Percentiles rank a stretch among this genome's conserved stretches.
These are phyloP conservation scores for Endotrypanum monterogeii DNA, from an alignment of 208 protist genomes.

Conservation along the genomic window DNA sequence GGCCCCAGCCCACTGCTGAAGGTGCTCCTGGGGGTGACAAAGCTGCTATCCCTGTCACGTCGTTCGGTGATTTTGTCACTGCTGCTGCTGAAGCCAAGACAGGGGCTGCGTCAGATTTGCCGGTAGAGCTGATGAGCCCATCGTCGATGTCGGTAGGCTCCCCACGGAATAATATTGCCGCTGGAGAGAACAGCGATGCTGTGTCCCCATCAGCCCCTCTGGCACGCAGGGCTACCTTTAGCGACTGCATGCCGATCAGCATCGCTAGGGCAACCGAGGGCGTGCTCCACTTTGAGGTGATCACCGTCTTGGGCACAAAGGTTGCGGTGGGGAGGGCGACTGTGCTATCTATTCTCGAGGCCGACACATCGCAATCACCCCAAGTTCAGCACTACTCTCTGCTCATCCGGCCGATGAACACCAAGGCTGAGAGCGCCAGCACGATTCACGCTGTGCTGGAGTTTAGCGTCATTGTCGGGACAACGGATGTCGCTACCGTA, in stretches of 20 bases:
- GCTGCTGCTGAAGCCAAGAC: neutral
- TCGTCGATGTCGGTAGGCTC: neutral
- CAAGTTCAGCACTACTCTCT: constrained; percentile 40
- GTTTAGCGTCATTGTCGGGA: constrained; percentile 34
- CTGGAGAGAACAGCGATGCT: neutral
- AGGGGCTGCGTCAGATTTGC: neutral
- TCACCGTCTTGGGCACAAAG: constrained; percentile 23
- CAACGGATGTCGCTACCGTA: constrained; percentile 17
- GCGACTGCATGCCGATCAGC: constrained; percentile 31
- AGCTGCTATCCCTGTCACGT: neutral
- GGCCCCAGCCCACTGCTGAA: neutral
- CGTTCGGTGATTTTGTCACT: neutral
- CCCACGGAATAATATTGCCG: neutral
- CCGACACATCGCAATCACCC: constrained; percentile 9
- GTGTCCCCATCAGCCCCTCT: neutral
- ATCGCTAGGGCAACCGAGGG: constrained; percentile 22
- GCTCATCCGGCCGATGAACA: constrained; percentile 17
- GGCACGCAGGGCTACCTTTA: constrained; percentile 13
- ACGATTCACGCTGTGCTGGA: constrained; percentile 46
- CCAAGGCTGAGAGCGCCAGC: constrained; percentile 15
- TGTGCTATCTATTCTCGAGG: constrained; percentile 18
- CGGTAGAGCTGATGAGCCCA: neutral
- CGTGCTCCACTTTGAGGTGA: constrained; percentile 24
- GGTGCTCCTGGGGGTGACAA: neutral
- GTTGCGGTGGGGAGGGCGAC: constrained; percentile 22